These are phyloP conservation scores for Rosellinia necatrix DNA, from an alignment of 2,329 filamentous ascomycete species.

Conservation along the genomic window DNA sequence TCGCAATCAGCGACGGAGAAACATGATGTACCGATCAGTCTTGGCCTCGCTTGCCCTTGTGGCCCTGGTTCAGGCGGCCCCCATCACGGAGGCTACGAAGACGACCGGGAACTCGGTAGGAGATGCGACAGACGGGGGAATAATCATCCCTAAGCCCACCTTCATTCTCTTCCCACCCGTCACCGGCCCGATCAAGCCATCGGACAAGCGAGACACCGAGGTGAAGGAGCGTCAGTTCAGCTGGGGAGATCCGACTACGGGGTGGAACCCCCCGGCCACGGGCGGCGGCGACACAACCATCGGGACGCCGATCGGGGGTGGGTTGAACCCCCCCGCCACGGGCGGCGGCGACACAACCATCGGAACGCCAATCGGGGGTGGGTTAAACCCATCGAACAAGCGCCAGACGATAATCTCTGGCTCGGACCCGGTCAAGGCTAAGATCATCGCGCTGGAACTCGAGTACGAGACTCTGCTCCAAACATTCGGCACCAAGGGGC, in stretches of 20 bases:
- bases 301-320: conserved; percentile 22
- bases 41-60: conserved; percentile 36
- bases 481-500: conserved; percentile 31
- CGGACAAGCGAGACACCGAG: conserved; percentile 27
- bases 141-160: conserved; percentile 27
- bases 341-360: conserved; percentile 11
- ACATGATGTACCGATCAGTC: conserved; percentile 34
- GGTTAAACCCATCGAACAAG: conserved; percentile 27
- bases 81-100: conserved; percentile 35
- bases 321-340: conserved; percentile 21
- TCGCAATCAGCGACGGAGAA: conserved; percentile 1
- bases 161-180: conserved; percentile 31
- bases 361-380: conserved; percentile 23
- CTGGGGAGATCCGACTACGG: conserved; percentile 25
- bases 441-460: conserved; percentile 36
- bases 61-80: conserved; percentile 36
- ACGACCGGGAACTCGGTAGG: conserved; percentile 28
- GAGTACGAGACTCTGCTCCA: conserved; percentile 38
- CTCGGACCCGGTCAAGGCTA: conserved; percentile 32
- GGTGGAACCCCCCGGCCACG: conserved; percentile 23
- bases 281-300: conserved; percentile 15
- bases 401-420: conserved; percentile 26
- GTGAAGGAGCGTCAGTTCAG: conserved; percentile 23
- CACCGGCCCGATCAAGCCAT: conserved; percentile 34
- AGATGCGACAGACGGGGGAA: conserved; percentile 32